Conservation (phyloP, 1,284 basidiomycete genomes). For the Fistulina hepatica region DNA sequence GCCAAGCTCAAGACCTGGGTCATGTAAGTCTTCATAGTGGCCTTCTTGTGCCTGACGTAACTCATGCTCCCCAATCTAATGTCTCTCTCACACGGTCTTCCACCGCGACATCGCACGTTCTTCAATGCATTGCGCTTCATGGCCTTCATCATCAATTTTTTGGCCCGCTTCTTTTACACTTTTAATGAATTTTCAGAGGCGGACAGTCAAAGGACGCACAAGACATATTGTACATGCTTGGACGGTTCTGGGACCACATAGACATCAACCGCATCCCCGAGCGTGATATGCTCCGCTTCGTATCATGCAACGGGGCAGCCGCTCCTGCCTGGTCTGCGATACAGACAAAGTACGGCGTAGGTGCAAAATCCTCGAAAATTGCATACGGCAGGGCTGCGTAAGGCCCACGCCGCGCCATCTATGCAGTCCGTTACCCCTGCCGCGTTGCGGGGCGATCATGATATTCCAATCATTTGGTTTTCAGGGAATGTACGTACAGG, state of each 20-base stretch:
- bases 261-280: conserved; percentile 75
- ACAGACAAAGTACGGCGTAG: conserved; percentile 62
- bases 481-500: too few relatives aligned
- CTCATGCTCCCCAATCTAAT: too few relatives aligned
- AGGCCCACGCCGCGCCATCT: too few relatives aligned
- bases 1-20: conserved; percentile 70
- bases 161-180: conserved; percentile 2
- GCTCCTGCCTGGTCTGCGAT: conserved; percentile 59
- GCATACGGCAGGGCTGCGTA: too few relatives aligned
- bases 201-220: conserved; percentile 57
- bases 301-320: conserved; percentile 39
- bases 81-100: too few relatives aligned
- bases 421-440: too few relatives aligned
- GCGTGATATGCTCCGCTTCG: conserved; percentile 68
- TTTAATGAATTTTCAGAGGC: conserved; percentile 34
- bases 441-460: too few relatives aligned
- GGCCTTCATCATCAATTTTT: not conserved
- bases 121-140: too few relatives aligned
- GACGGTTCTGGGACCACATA: conserved; percentile 62
- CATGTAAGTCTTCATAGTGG: conserved; percentile 38
- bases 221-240: conserved; percentile 57
- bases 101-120: too few relatives aligned
- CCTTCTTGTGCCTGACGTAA: conserved; percentile 11
- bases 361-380: too few relatives aligned
- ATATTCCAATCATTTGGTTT: too few relatives aligned